Base-by-base conservation (phyloP, 371 early-diverging fungal genomes). In the Phascolomyces articulosus region DNA sequence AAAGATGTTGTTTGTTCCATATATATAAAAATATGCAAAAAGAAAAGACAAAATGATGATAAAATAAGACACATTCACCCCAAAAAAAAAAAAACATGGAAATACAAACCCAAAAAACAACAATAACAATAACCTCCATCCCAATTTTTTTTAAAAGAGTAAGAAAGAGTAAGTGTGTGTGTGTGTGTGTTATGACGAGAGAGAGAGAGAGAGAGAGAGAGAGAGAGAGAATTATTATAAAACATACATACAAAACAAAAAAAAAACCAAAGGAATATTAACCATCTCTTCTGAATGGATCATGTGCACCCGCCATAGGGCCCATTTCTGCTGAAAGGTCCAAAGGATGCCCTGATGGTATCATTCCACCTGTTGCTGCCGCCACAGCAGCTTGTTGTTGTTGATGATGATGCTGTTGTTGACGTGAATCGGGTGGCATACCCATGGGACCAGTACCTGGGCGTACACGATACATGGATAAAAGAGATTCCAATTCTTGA, bases 401-500 rank as follows among this genome's bases (percentile, higher is more conserved):
- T 34, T 65, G 47, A 40, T 58, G 68, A 29, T 65, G 57, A 27
- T 62, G 57, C 26, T 62, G 47, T 18, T 60, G 62, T 27, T 63
- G 55, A 41, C 57, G 47, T 11, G 51, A 51, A 44, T 59, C 60
- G n/a, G n/a, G n/a, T n/a, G n/a, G n/a, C 26, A 59, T 59, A 7
- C 60, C 60, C 24, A 59, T 47, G n/a, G 44, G 23, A 34, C 62
- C 54, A 44, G 56, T 53, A 21, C 34, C 34, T 9, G 34, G 34
- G 11, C 76, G 67, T 24, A 72, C 65, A n/a, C 73, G 70, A 59
- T 77, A 77, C 60, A 71, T 51, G 24, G 64, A 64, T 40, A 79
- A 47, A 29, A 72, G 53, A 1, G 69, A 62, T 65, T 93, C 93
- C 29, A 93, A 79, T 64, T 94, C 93, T 63, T 85, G 85, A 66